Evolutionary conservation across 257 asterid genomes (phyloP), one percentile per base, ranked within the genome.

Genomic region (Forsythia suspensa): DNA sequence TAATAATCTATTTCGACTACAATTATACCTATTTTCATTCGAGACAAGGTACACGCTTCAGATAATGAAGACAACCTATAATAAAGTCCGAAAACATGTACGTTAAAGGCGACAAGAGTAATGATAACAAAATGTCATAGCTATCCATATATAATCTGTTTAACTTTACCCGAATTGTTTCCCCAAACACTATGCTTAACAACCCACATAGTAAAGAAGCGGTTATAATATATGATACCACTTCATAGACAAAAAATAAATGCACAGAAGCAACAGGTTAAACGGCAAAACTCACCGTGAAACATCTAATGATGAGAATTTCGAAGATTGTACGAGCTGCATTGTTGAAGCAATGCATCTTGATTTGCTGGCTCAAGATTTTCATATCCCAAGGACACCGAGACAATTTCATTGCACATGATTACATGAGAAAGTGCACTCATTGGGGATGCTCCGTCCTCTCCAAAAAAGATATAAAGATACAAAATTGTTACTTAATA

Each of bases 301-400:
- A n/a, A n/a, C 96, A 71, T 94, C 80, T 85, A n/a, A n/a, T 92
- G 97, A 90, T 92, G n/a, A n/a, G n/a, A n/a, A n/a, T n/a, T n/a
- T n/a, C n/a, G n/a, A n/a, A n/a, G n/a, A n/a, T n/a, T n/a, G n/a
- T n/a, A n/a, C n/a, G n/a, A n/a, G n/a, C n/a, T n/a, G n/a, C n/a
- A n/a, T n/a, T n/a, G n/a, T 95, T 80, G 92, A n/a, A n/a, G n/a
- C n/a, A n/a, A n/a, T n/a, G n/a, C n/a, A n/a, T 74, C n/a, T n/a
- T n/a, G n/a, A n/a, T n/a, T n/a, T n/a, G n/a, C n/a, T n/a, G n/a
- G n/a, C n/a, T 91, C 97, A 72, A 96, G 91, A 81, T 82, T 87
- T 81, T 75, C 92, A 95, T 74, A 95, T 93, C 74, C 97, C 97
- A 70, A 95, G 92, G 70, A 95, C 91, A 80, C 76, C 85, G 0